phyloP scores from a whole-genome alignment of 1,284 basidiomycete species.

The Moesziomyces sp. region DNA sequence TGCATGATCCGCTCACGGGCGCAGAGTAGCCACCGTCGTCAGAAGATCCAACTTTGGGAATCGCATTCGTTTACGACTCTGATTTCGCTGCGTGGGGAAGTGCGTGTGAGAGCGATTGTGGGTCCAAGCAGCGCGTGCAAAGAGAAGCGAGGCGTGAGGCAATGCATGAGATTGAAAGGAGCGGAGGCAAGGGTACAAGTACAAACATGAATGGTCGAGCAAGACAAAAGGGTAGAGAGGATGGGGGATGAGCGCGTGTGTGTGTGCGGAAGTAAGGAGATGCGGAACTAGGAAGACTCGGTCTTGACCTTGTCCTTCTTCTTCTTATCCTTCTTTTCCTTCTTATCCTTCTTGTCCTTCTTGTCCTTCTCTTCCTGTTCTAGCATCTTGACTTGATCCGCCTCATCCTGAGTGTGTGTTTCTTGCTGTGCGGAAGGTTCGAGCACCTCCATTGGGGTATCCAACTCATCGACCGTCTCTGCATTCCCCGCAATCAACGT shows the following conservation, averaged over 20 bases:
- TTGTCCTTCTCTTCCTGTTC: constrained; percentile 18
- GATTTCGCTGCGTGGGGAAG: no score
- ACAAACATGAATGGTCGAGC: not conserved
- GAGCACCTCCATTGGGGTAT: constrained; percentile 6
- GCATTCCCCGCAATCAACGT: constrained; percentile 1
- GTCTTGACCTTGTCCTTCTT: constrained; percentile 19
- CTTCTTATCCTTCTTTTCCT: constrained; percentile 25
- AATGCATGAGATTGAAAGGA: not conserved
- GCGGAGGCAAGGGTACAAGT: not conserved
- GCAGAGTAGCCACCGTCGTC: no score
- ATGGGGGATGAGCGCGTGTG: not conserved
- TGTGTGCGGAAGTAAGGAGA: not conserved
- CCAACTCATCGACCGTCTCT: not conserved
- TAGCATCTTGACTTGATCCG: not conserved
- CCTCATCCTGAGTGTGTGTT: not conserved
- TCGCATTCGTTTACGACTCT: no score
- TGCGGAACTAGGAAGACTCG: constrained; percentile 1
- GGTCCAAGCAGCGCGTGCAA: no score
- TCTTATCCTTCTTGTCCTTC: constrained; percentile 23
- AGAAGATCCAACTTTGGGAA: no score
- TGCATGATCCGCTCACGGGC: constrained; percentile 14
- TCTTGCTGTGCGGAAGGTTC: not conserved
- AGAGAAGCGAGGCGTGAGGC: no score
- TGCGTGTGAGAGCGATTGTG: no score
- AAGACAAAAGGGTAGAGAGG: not conserved